Conservation (phyloP, 192 early-diverging fungal genomes). For the Chytriomyces hyalinus region DNA sequence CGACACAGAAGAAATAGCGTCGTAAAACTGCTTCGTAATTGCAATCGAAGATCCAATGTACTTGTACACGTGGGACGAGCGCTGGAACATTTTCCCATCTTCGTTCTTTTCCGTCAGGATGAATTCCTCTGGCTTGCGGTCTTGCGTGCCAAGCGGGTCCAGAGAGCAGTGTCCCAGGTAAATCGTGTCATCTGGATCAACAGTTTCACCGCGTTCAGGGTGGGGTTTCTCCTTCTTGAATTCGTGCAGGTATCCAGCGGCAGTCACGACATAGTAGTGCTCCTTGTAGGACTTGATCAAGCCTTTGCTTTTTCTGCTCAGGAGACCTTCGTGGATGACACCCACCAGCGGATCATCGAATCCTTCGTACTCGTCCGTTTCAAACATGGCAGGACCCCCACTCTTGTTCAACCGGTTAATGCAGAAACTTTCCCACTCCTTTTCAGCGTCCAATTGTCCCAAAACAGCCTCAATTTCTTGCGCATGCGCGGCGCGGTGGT, state of each 20-base stretch:
- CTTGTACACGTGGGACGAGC: slow-evolving; percentile 13
- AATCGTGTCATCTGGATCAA: slow-evolving; percentile 15
- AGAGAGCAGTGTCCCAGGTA: slow-evolving; percentile 27
- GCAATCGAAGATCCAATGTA: slow-evolving; percentile 13
- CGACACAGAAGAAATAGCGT: slow-evolving; percentile 15
- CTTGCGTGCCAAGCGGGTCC: slow-evolving; percentile 20
- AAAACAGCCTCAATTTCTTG: slow-evolving; percentile 15
- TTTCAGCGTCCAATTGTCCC: slow-evolving; percentile 13
- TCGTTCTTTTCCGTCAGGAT: slow-evolving; percentile 29
- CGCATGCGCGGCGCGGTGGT: slow-evolving; percentile 11
- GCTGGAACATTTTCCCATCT: slow-evolving; percentile 19
- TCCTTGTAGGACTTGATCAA: slow-evolving; percentile 28
- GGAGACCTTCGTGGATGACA: slow-evolving; percentile 28
- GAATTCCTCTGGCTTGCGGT: slow-evolving; percentile 31
- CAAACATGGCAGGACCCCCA: slow-evolving; percentile 27
- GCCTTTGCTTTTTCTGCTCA: slow-evolving; percentile 21
- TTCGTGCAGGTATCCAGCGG: slow-evolving; percentile 31
- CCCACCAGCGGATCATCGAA: slow-evolving; percentile 25
- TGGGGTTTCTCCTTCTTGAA: slow-evolving; percentile 21
- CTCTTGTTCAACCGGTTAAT: slow-evolving; percentile 8
- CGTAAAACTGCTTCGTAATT: slow-evolving; percentile 10
- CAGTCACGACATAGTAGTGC: slow-evolving; percentile 33
- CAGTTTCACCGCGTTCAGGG: neutral
- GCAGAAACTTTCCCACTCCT: slow-evolving; percentile 29
- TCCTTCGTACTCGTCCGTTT: slow-evolving; percentile 29